A percentile compares a stretch with the other conserved stretches of the same genome.
Conservation (phyloP, 2,329 filamentous ascomycete species). For the Myriosclerotinia curreyana region DNA sequence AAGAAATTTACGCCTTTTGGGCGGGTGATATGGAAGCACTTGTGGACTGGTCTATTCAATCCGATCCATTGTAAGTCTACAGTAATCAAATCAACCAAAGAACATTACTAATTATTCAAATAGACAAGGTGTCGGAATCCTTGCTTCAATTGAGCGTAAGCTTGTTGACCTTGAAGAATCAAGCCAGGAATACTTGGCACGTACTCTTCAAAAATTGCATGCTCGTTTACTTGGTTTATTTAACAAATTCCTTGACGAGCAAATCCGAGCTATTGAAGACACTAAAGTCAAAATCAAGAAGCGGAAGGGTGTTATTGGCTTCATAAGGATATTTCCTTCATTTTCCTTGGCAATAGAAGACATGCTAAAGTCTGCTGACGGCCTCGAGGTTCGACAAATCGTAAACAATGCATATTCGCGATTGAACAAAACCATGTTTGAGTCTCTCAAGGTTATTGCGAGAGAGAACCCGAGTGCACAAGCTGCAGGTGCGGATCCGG, state of each 20-base stretch:
- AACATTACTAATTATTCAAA: slow-evolving; percentile 27
- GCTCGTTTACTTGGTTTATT: slow-evolving; percentile 72
- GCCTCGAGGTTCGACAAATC: slow-evolving; percentile 67
- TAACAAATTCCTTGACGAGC: slow-evolving; percentile 86
- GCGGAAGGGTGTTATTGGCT: slow-evolving; percentile 91
- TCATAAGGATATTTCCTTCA: slow-evolving; percentile 88
- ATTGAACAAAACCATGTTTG: slow-evolving; percentile 94
- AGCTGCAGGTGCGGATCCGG: slow-evolving; percentile 56
- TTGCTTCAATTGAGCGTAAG: slow-evolving; percentile 77
- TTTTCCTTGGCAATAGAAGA: slow-evolving; percentile 83
- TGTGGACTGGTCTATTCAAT: slow-evolving; percentile 77
- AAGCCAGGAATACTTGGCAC: slow-evolving; percentile 87
- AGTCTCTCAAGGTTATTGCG: slow-evolving; percentile 92
- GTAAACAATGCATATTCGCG: slow-evolving; percentile 86
- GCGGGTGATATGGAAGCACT: slow-evolving; percentile 73
- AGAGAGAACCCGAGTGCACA: slow-evolving; percentile 57
- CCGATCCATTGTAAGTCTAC: slow-evolving; percentile 72
- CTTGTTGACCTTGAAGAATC: slow-evolving; percentile 78
- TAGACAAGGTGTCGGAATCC: slow-evolving; percentile 84
- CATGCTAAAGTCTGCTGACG: slow-evolving; percentile 64
- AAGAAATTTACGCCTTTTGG: slow-evolving; percentile 81
- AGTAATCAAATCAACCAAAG: background rate
- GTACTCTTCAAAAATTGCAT: slow-evolving; percentile 75
- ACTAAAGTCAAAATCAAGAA: slow-evolving; percentile 99
- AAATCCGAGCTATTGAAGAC: slow-evolving; percentile 93